phyloP scores from a whole-genome alignment of 2,329 filamentous ascomycete species.

The Ophiostoma quercus region DNA sequence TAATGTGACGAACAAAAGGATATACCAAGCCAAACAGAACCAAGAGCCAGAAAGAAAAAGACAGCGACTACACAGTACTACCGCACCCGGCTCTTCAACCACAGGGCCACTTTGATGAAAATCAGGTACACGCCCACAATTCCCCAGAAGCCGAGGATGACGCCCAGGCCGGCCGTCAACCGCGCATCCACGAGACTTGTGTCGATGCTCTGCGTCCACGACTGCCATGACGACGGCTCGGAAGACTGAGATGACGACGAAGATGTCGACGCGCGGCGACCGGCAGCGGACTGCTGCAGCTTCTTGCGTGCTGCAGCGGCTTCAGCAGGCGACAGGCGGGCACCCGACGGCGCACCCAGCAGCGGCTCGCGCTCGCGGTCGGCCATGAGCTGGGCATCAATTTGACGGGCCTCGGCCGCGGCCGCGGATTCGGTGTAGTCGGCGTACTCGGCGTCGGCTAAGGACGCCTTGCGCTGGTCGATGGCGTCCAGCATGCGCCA shows the following conservation, averaged over 20 bases:
- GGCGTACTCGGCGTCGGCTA: conserved; percentile 22
- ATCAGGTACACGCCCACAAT: conserved; percentile 46
- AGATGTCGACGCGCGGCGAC: conserved; percentile 34
- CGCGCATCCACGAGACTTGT: conserved; percentile 42
- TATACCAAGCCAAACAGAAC: not conserved
- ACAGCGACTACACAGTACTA: not conserved
- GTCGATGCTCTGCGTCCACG: conserved; percentile 40
- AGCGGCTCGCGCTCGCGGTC: conserved; percentile 22
- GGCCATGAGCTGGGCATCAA: conserved; percentile 2
- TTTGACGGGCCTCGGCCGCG: conserved; percentile 16
- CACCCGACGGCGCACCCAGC: conserved; percentile 20
- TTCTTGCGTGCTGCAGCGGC: conserved; percentile 14
- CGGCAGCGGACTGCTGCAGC: conserved; percentile 1
- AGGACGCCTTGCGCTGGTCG: conserved; percentile 40
- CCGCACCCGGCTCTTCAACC: conserved; percentile 28
- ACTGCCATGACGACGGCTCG: conserved; percentile 38
- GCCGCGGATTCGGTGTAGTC: conserved; percentile 21
- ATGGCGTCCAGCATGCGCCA: conserved; percentile 56
- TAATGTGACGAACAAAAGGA: not conserved
- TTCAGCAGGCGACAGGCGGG: conserved; percentile 11
- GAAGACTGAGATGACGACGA: conserved; percentile 37
- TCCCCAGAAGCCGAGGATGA: conserved; percentile 47
- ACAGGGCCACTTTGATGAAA: conserved; percentile 41
- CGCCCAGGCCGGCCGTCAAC: conserved; percentile 41
- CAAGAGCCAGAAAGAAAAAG: not conserved